Evolutionary conservation across 306 rosid species (phyloP).

Genomic region (Quercus alba): DNA sequence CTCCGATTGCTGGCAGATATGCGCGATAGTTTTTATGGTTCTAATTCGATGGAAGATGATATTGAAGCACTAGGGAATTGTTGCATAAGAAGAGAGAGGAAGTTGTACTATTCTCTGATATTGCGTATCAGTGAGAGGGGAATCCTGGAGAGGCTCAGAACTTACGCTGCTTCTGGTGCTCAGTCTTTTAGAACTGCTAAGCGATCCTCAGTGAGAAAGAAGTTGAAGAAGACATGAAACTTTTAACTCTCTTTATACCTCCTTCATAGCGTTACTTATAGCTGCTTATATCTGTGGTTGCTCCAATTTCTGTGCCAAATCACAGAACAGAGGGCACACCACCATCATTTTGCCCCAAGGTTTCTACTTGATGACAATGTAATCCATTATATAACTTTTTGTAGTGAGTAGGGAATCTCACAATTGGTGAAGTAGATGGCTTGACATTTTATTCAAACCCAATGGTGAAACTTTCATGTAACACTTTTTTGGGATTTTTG

Average conservation of each 20-base stretch:
- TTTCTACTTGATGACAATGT: not conserved
- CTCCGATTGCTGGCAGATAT: constrained; percentile 56
- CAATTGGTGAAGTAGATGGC: not conserved
- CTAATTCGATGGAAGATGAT: constrained; percentile 55
- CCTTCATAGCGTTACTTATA: not conserved
- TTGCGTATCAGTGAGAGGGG: constrained; percentile 71
- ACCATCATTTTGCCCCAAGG: not conserved
- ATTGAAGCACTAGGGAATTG: constrained; percentile 39
- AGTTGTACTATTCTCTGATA: constrained; percentile 67
- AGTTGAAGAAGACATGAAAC: constrained; percentile 33
- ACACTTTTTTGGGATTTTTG: not conserved
- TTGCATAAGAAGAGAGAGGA: constrained; percentile 47
- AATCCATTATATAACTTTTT: not conserved
- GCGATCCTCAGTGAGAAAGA: constrained; percentile 36
- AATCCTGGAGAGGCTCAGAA: constrained; percentile 61
- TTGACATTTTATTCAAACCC: not conserved
- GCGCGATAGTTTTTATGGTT: constrained; percentile 71
- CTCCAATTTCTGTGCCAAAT: not conserved
- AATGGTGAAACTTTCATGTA: not conserved
- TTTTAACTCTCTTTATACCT: not conserved
- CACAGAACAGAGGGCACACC: not conserved
- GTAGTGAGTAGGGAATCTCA: not conserved
- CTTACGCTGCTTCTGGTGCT: constrained; percentile 37
- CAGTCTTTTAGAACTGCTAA: constrained; percentile 20
- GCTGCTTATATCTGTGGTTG: not conserved